phyloP scores from a whole-genome alignment of 2,329 filamentous ascomycete genomes.

The Nannizziopsis arthrosporioides region DNA sequence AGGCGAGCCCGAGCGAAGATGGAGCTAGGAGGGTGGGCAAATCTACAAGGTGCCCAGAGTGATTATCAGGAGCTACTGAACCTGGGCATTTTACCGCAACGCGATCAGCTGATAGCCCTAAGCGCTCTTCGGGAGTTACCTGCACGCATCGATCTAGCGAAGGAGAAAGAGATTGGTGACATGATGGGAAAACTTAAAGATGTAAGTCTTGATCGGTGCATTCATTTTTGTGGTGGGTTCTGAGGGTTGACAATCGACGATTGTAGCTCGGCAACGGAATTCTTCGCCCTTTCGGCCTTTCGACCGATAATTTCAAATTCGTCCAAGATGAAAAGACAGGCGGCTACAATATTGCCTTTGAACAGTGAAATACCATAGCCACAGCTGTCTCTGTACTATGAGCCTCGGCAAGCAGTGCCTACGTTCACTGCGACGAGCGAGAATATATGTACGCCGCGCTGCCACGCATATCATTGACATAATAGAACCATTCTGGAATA shows the following conservation, averaged over 20 bases:
- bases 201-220: slow-evolving; percentile 34
- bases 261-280: slow-evolving; percentile 71
- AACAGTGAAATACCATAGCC: no score
- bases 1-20: slow-evolving; percentile 62
- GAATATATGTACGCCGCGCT: no score
- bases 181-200: slow-evolving; percentile 97
- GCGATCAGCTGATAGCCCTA: slow-evolving; percentile 58
- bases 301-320: slow-evolving; percentile 90
- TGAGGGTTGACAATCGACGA: neutral
- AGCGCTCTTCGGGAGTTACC: slow-evolving; percentile 56
- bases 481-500: no score
- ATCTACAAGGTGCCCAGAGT: slow-evolving; percentile 62
- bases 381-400: neutral
- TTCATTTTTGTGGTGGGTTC: neutral
- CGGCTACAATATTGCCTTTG: slow-evolving; percentile 88
- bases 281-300: slow-evolving; percentile 83
- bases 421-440: no score
- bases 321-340: slow-evolving; percentile 79
- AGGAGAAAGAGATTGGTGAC: slow-evolving; percentile 79
- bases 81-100: slow-evolving; percentile 46
- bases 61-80: slow-evolving; percentile 64
- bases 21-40: slow-evolving; percentile 65
- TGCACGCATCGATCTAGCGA: slow-evolving; percentile 58
- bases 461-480: no score
- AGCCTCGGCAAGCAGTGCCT: neutral